Percentiles rank a stretch among this genome's conserved stretches.
Conservation (phyloP, 148 eudicot species). For the Chenopodium berlandieri region DNA sequence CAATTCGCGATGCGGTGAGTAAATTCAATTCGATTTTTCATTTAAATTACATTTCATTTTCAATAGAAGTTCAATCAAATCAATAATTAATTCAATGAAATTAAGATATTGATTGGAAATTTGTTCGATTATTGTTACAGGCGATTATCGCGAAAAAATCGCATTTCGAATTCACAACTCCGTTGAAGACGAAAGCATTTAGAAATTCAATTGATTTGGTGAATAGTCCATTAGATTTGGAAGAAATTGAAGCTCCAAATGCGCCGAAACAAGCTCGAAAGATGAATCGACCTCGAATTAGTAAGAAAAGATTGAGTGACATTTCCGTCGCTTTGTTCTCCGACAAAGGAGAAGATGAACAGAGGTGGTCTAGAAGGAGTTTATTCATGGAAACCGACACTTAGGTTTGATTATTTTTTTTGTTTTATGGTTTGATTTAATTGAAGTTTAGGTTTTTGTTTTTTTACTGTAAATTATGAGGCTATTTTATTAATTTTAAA, state of each 20-base stretch:
- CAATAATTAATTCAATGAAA: background rate
- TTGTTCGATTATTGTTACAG: conserved; percentile 29
- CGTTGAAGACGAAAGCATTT: conserved; percentile 48
- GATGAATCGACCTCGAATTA: conserved; percentile 34
- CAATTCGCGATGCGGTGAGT: conserved; percentile 63
- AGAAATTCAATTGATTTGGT: conserved; percentile 32
- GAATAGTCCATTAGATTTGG: conserved; percentile 8
- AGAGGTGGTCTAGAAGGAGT: conserved; percentile 35
- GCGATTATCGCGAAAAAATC: conserved; percentile 49
- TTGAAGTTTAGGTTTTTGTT: background rate
- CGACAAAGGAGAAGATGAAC: conserved; percentile 25
- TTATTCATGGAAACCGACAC: conserved; percentile 27
- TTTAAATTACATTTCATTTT: background rate
- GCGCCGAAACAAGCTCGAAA: conserved; percentile 54
- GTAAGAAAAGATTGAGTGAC: conserved; percentile 41
- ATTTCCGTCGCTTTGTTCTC: conserved; percentile 58
- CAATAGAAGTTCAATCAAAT: background rate
- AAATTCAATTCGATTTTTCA: background rate
- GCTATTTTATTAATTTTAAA: background rate
- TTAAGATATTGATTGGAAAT: background rate
- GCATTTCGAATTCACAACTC: conserved; percentile 72
- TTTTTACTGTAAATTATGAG: conserved; percentile 8
- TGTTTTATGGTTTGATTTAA: background rate
- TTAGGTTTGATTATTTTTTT: background rate
- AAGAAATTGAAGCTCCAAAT: conserved; percentile 46